Base-by-base conservation (phyloP, 768 basidiomycete species). In the Termitomyces sp. region DNA sequence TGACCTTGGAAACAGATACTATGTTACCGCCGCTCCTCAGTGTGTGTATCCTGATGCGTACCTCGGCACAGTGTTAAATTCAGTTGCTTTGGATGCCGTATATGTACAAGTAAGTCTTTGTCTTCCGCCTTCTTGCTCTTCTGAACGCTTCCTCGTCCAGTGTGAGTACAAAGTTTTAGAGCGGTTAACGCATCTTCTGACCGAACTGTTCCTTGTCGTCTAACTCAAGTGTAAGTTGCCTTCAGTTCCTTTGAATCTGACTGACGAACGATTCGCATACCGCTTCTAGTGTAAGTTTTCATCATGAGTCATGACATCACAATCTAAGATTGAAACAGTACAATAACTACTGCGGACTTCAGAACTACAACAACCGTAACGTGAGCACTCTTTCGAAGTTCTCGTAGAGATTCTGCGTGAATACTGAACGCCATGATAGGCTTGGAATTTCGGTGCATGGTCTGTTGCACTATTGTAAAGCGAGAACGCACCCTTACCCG, bases 31-130 rank as follows among this genome's bases (percentile, higher is more conserved):
- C 34, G 81, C 81, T 6, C 82, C 79, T 48, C 84, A 72, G 63
- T 87, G 84, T 65, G 80, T 79, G 2, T 88, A 79, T 74, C 85
- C 86, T 0, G 86, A 87, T 67, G 81, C 80, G 9, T 76, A 76
- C 65, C 67, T 88, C 6, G 81, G 83, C 9, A 66, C 75, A 15
- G 78, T 82, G 55, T 70, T 88, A 63, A 78, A 86, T 64, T 72
- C 76, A 11, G 86, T 82, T 24, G 76, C 75, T 0, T 88, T 87
- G 60, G 87, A 88, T 69, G 84, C 83, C 2, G 71, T 88, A 54
- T 87, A 86, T 66, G 85, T 88, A 49, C 86, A 87, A 70, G 84
- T 86, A 70, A 77, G 81, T 64, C 60, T 39, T 39, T 39, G 3
- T 8, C 20, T 24, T 20, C n/a, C 2, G 15, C 22, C 6, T 33